Percentiles rank a stretch among this genome's conserved stretches.
Conservation (phyloP, 768 basidiomycete species). For the Epithele typhae region DNA sequence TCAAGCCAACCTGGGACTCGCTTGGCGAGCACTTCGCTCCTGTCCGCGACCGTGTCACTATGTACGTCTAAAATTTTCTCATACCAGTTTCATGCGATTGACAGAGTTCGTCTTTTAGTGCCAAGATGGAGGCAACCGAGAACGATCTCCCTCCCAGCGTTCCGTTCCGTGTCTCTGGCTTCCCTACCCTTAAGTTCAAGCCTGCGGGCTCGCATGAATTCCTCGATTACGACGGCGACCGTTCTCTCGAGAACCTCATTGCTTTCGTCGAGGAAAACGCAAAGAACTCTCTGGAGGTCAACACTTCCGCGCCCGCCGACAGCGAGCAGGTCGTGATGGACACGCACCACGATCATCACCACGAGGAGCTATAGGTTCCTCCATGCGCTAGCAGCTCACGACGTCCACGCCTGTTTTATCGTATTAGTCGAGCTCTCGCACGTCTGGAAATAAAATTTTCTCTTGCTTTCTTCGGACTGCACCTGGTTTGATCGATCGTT, state of each 20-base stretch:
- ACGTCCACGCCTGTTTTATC: conserved; percentile 8
- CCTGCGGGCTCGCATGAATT: conserved; percentile 82
- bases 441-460: conserved; percentile 4
- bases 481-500: too few species aligned
- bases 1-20: conserved; percentile 90
- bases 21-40: conserved; percentile 81
- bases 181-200: conserved; percentile 98
- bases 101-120: conserved; percentile 44
- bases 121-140: conserved; percentile 95
- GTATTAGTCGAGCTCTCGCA: conserved; percentile 10
- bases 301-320: conserved; percentile 15
- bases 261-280: conserved; percentile 80
- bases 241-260: conserved; percentile 79
- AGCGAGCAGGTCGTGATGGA: conserved; percentile 22
- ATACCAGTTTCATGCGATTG: conserved; percentile 4
- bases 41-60: conserved; percentile 69
- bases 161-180: conserved; percentile 82
- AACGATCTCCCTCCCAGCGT: conserved; percentile 91
- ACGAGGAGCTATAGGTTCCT: conserved; percentile 23
- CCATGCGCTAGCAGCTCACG: conserved; percentile 1
- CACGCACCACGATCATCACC: conserved; percentile 18
- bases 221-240: conserved; percentile 91
- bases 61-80: conserved; percentile 48
- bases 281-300: conserved; percentile 62
- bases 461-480: neutral